These are phyloP conservation scores for Podospora didyma DNA, from an alignment of 495 filamentous ascomycete genomes.

Conservation along the genomic window DNA sequence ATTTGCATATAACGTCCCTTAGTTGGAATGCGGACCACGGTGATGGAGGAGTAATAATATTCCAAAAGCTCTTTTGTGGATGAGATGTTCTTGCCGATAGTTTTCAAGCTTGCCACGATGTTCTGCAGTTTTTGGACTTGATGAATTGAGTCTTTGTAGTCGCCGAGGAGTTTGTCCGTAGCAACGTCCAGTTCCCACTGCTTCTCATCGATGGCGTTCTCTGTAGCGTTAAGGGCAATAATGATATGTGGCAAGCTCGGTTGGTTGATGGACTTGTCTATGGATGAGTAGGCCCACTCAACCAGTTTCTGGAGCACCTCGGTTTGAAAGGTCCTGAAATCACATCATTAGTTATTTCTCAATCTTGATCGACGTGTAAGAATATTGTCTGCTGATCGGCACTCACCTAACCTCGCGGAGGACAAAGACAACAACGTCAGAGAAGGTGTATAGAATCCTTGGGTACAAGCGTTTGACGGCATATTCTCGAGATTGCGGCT, in stretches of 20 bases:
- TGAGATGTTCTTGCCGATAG: constrained; percentile 11
- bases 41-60: constrained; percentile 52
- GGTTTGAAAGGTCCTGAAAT: constrained; percentile 29
- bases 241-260: constrained; percentile 51
- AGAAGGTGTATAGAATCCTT: constrained; percentile 52
- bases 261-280: constrained; percentile 55
- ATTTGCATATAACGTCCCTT: constrained; percentile 45
- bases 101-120: constrained; percentile 12
- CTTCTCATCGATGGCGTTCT: constrained; percentile 39
- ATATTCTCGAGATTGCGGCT: constrained; percentile 35
- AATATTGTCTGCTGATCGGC: too few species aligned
- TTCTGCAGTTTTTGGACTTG: constrained; percentile 20
- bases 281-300: constrained; percentile 34
- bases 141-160: constrained; percentile 11
- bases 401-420: constrained; percentile 40
- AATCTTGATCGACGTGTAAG: not conserved
- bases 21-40: constrained; percentile 48
- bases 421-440: constrained; percentile 52
- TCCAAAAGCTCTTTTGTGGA: constrained; percentile 46
- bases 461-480: constrained; percentile 50
- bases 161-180: constrained; percentile 37
- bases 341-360: too few species aligned
- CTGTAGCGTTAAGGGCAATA: constrained; percentile 50
- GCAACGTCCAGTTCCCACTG: constrained; percentile 47
- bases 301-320: constrained; percentile 41